Evolutionary conservation across 2,329 filamentous ascomycete genomes (phyloP).

Genomic region (Diaporthe sp.): DNA sequence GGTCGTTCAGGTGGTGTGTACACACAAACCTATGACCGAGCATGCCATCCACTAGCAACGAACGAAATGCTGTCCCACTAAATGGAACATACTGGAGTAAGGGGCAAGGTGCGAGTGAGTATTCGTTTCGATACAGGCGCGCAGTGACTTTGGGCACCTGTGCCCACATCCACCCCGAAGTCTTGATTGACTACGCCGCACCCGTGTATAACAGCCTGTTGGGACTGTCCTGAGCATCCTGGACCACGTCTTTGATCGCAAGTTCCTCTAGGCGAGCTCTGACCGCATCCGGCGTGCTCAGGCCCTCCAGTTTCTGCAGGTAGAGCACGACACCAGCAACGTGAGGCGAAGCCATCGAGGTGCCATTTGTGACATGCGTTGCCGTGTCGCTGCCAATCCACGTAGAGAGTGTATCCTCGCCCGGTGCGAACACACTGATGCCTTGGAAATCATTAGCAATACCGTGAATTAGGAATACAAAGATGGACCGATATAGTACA

Average conservation of each 20-base stretch:
- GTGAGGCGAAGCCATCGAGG: slow-evolving; percentile 74
- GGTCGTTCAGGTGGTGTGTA: background rate
- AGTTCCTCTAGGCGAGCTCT: slow-evolving; percentile 11
- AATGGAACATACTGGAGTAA: background rate
- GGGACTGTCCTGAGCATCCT: slow-evolving; percentile 2
- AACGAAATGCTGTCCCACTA: background rate
- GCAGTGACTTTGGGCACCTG: background rate
- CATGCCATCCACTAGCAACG: background rate
- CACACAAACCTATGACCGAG: background rate
- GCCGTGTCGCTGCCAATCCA: slow-evolving; percentile 54
- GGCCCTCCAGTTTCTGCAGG: slow-evolving; percentile 48
- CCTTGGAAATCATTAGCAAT: slow-evolving; percentile 28
- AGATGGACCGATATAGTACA: background rate
- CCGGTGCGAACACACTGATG: slow-evolving; percentile 62
- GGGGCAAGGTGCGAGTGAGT: background rate
- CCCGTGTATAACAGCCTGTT: slow-evolving; percentile 7
- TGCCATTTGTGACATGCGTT: slow-evolving; percentile 66
- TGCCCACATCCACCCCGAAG: background rate
- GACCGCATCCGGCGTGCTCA: slow-evolving; percentile 11
- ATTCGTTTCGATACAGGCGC: background rate
- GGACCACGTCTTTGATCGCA: background rate
- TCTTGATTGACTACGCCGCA: background rate
- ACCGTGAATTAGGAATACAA: fast-evolving
- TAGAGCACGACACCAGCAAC: slow-evolving; percentile 74
- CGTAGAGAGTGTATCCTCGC: slow-evolving; percentile 56